Conservation (phyloP, 768 basidiomycete species). For the Epithele typhae region DNA sequence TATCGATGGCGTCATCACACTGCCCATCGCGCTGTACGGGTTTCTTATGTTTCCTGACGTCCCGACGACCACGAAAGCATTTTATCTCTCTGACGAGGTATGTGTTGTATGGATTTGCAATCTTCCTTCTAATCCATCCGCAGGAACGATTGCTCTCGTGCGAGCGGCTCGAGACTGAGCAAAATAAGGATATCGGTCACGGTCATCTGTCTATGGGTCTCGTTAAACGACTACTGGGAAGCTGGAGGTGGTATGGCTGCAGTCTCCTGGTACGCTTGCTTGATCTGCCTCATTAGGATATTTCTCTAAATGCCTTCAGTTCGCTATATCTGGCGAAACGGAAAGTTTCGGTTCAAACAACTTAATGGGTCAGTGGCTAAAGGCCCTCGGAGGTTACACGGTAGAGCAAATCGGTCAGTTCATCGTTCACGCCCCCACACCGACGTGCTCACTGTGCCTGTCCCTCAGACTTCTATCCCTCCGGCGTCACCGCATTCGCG, state of each 20-base stretch:
- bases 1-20: constrained; percentile 65
- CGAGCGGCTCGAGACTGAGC: constrained; percentile 38
- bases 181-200: constrained; percentile 34
- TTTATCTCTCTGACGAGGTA: constrained; percentile 59
- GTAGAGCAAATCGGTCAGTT: constrained; percentile 55
- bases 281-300: neutral
- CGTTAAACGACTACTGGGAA: constrained; percentile 43
- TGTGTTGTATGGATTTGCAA: constrained; percentile 3
- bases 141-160: constrained; percentile 55
- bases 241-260: constrained; percentile 69
- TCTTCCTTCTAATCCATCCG: neutral
- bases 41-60: constrained; percentile 72
- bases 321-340: constrained; percentile 61
- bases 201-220: constrained; percentile 44
- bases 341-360: constrained; percentile 70
- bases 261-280: constrained; percentile 56
- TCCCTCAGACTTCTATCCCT: constrained; percentile 52
- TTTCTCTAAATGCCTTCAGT: constrained; percentile 33
- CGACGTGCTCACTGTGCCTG: neutral
- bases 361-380: constrained; percentile 70
- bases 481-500: constrained; percentile 60
- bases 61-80: constrained; percentile 57
- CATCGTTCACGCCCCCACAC: neutral
- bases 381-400: constrained; percentile 55
- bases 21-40: constrained; percentile 69